Conservation (phyloP, 169 alveolate genomes). For the Fabrea salina region DNA sequence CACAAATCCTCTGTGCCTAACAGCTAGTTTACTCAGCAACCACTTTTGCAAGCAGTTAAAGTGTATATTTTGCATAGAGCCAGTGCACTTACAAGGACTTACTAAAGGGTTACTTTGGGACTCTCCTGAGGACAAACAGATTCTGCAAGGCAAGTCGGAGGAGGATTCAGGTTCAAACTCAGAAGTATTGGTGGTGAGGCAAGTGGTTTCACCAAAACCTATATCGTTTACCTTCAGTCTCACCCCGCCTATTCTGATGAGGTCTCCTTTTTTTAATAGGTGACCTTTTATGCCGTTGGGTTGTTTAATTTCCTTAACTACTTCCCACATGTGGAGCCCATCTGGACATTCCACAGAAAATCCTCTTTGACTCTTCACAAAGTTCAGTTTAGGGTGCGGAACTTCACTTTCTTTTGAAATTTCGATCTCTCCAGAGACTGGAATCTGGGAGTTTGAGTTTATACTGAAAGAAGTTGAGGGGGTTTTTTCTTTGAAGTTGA, state of each 20-base stretch:
- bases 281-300: not conserved
- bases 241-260: not conserved
- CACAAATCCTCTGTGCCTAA: not conserved
- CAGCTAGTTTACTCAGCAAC: constrained; percentile 41
- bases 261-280: not conserved
- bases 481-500: too few species aligned
- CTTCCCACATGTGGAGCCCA: not conserved
- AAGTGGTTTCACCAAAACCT: not conserved
- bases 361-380: too few species aligned
- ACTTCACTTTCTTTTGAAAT: too few species aligned
- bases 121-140: not conserved
- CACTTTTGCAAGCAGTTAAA: constrained; percentile 93
- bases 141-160: not conserved
- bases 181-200: not conserved
- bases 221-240: not conserved
- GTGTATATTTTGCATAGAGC: constrained; percentile 93
- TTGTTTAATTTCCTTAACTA: not conserved
- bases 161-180: not conserved
- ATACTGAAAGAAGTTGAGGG: too few species aligned
- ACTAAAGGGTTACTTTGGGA: constrained; percentile 72
- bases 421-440: too few species aligned
- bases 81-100: constrained; percentile 92
- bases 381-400: too few species aligned
- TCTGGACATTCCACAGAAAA: too few species aligned
- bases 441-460: too few species aligned